phyloP scores from a whole-genome alignment of 495 filamentous ascomycete species.

The Lasiosphaeria hispida region DNA sequence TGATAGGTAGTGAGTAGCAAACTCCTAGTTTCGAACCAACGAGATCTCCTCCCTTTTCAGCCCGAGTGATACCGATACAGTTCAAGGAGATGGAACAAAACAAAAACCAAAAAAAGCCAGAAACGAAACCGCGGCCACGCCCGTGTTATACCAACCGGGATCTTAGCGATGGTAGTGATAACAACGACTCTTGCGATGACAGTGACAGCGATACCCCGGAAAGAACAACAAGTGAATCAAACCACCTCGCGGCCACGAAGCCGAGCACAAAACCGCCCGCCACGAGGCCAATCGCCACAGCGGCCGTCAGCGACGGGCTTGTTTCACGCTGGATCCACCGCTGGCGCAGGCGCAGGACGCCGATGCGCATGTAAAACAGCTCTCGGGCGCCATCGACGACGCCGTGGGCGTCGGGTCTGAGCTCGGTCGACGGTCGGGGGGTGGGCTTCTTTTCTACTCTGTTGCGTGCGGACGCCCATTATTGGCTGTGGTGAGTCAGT shows the following conservation, averaged over 20 bases:
- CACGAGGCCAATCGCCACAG: conserved; percentile 8
- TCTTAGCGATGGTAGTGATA: too few relatives aligned
- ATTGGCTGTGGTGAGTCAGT: conserved; percentile 3
- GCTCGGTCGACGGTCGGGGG: conserved; percentile 12
- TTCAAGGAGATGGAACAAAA: too few relatives aligned
- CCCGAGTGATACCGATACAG: too few relatives aligned
- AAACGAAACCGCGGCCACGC: too few relatives aligned
- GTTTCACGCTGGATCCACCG: conserved; percentile 26
- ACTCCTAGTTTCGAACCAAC: too few relatives aligned
- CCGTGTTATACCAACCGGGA: too few relatives aligned
- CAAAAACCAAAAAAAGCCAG: too few relatives aligned
- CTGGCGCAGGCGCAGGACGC: conserved; percentile 21
- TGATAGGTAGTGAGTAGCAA: too few relatives aligned
- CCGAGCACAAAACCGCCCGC: conserved; percentile 18
- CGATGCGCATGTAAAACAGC: conserved; percentile 30
- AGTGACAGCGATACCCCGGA: too few relatives aligned
- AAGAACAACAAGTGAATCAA: too few relatives aligned
- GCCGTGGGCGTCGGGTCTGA: conserved; percentile 7
- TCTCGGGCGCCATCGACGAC: conserved; percentile 15
- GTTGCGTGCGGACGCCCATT: not conserved
- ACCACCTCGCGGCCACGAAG: conserved; percentile 9
- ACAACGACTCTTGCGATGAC: too few relatives aligned
- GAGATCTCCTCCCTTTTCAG: too few relatives aligned
- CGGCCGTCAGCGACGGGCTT: conserved; percentile 20
- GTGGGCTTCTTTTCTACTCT: conserved; percentile 29